These are phyloP conservation scores for Globisporangium canariense DNA, from an alignment of 352 stramenopile species.

Conservation along the genomic window DNA sequence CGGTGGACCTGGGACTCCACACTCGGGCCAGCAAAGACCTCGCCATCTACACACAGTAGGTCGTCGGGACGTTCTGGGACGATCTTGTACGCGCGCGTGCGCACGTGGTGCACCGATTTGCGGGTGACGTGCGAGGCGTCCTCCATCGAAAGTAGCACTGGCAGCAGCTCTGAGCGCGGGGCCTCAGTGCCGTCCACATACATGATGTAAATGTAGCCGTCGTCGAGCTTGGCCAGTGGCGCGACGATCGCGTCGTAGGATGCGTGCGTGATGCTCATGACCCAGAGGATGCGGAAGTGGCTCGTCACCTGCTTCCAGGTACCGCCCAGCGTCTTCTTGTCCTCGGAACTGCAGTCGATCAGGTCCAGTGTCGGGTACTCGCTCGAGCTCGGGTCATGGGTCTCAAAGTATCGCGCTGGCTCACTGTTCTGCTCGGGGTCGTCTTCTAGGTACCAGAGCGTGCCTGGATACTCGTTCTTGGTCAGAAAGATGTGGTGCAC, in stretches of 20 bases:
- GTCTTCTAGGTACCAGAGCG: slow-evolving; percentile 64
- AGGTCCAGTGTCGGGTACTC: slow-evolving; percentile 41
- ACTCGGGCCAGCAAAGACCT: slow-evolving; percentile 42
- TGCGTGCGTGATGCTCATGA: slow-evolving; percentile 61
- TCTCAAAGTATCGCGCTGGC: slow-evolving; percentile 36
- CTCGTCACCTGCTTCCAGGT: slow-evolving; percentile 50
- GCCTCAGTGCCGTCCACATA: slow-evolving; percentile 35
- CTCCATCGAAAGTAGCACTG: slow-evolving; percentile 51
- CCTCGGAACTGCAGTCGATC: slow-evolving; percentile 22
- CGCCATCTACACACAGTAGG: slow-evolving; percentile 59
- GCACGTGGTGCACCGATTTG: slow-evolving; percentile 36
- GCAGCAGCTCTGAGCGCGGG: slow-evolving; percentile 33
- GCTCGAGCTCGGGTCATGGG: slow-evolving; percentile 26
- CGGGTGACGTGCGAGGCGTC: slow-evolving; percentile 43
- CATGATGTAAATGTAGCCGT: slow-evolving; percentile 65
- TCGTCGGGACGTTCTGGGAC: slow-evolving; percentile 33
- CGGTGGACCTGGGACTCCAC: slow-evolving; percentile 58
- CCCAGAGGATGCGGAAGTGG: slow-evolving; percentile 59
- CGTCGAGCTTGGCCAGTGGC: slow-evolving; percentile 43
- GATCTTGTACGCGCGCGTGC: slow-evolving; percentile 61
- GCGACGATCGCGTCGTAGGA: slow-evolving; percentile 46
- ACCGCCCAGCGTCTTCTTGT: slow-evolving; percentile 10
- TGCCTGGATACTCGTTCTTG: slow-evolving; percentile 50
- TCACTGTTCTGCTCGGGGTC: slow-evolving; percentile 10
- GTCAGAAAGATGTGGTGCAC: slow-evolving; percentile 55